phyloP scores from a whole-genome alignment of 352 stramenopile genomes.

The Phytophthora vignae region DNA sequence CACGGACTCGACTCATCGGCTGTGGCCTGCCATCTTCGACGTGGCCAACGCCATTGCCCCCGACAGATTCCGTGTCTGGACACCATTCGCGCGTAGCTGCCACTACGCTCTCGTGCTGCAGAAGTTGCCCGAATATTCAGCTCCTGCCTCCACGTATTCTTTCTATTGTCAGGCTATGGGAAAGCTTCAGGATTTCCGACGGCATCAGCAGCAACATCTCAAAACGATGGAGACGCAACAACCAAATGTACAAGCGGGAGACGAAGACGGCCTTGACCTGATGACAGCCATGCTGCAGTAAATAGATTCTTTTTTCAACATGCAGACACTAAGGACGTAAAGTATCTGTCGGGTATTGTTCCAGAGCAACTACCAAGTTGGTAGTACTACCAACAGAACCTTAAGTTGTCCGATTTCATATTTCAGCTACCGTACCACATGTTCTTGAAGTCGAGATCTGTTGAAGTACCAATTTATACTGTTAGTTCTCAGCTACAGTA shows the following conservation, averaged over 20 bases:
- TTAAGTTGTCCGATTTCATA: no score
- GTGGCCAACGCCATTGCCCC: slow-evolving; percentile 40
- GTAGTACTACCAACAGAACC: no score
- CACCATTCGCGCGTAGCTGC: slow-evolving; percentile 61
- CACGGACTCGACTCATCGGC: slow-evolving; percentile 74
- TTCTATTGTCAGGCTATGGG: slow-evolving; percentile 53
- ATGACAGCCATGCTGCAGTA: not conserved
- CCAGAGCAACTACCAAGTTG: no score
- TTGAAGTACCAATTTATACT: no score
- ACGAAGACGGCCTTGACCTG: slow-evolving; percentile 1
- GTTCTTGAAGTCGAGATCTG: no score
- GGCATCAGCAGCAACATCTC: slow-evolving; percentile 59
- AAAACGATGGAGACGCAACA: slow-evolving; percentile 23
- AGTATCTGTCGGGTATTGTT: no score
- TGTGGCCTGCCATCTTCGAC: slow-evolving; percentile 68
- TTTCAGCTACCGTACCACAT: no score
- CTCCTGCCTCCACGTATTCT: slow-evolving; percentile 37
- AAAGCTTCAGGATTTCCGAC: slow-evolving; percentile 58
- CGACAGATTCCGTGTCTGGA: slow-evolving; percentile 60
- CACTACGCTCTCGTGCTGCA: slow-evolving; percentile 74
- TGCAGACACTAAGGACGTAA: not conserved
- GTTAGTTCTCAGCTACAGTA: not conserved
- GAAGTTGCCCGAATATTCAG: slow-evolving; percentile 45
- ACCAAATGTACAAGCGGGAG: slow-evolving; percentile 1
- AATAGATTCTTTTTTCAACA: not conserved